Evolutionary conservation across 768 basidiomycete species (phyloP).

Genomic region (Hysterangium stoloniferum): DNA sequence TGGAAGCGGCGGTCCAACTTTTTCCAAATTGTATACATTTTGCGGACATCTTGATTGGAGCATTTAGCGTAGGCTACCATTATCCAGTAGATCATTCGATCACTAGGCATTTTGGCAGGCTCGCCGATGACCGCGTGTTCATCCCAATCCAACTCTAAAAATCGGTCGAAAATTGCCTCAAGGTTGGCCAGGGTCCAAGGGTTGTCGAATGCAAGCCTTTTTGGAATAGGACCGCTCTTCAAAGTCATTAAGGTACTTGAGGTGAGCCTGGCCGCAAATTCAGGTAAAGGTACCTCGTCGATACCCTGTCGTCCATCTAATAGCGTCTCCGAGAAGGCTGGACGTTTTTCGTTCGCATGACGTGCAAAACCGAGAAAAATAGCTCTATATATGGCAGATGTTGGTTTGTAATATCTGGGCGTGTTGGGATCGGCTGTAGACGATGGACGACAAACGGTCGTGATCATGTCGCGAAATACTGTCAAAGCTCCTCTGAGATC

Average conservation of each 20-base stretch:
- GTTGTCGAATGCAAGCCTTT: background rate
- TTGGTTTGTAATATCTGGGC: slow-evolving; percentile 31
- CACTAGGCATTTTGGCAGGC: slow-evolving; percentile 28
- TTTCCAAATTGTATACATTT: slow-evolving; percentile 50
- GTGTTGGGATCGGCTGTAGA: background rate
- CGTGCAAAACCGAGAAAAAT: slow-evolving; percentile 70
- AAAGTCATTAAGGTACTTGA: background rate
- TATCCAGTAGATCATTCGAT: slow-evolving; percentile 54
- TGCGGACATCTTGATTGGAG: slow-evolving; percentile 40
- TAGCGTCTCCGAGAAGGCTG: slow-evolving; percentile 15
- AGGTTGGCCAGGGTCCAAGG: slow-evolving; percentile 56
- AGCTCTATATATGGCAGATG: slow-evolving; percentile 52
- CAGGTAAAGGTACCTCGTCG: slow-evolving; percentile 2
- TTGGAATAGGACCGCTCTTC: background rate
- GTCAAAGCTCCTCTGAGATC: slow-evolving; percentile 47
- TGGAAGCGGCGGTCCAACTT: slow-evolving; percentile 50
- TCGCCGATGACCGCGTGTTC: background rate
- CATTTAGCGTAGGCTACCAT: slow-evolving; percentile 55
- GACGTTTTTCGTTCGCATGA: slow-evolving; percentile 35
- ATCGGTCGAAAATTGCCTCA: slow-evolving; percentile 47
- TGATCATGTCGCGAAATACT: slow-evolving; percentile 63
- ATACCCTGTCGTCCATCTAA: background rate
- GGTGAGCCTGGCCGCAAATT: slow-evolving; percentile 6
- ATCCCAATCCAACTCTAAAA: slow-evolving; percentile 42
- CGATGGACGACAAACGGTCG: slow-evolving; percentile 2